A percentile compares a stretch with the other conserved stretches of the same genome.
phyloP scores from a whole-genome alignment of 139 green algal species.

The Desmodesmus armatus region DNA sequence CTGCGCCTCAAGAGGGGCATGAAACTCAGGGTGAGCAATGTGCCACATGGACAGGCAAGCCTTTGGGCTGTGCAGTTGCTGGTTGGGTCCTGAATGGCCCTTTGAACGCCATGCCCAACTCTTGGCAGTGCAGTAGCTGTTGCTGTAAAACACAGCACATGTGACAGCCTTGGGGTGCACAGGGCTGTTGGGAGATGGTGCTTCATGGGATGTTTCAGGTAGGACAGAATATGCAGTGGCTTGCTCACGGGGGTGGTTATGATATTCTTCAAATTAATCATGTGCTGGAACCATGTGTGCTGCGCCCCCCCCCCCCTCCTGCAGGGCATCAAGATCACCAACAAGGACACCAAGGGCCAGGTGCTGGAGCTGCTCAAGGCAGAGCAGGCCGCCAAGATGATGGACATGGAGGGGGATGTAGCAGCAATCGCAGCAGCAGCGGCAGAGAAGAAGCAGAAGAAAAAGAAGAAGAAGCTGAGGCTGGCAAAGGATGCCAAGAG shows the following conservation, averaged over 20 bases:
- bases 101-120: not conserved
- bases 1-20: slow-evolving; percentile 17
- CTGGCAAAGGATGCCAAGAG: not conserved
- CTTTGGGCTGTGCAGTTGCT: not conserved
- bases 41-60: not conserved
- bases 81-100: not conserved
- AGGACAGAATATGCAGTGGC: not conserved
- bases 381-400: slow-evolving; percentile 40
- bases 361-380: slow-evolving; percentile 39
- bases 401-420: slow-evolving; percentile 8
- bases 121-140: not conserved
- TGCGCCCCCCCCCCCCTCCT: not conserved
- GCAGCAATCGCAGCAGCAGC: not conserved
- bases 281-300: not conserved
- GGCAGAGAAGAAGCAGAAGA: slow-evolving; percentile 2
- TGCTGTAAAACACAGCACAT: not conserved
- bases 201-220: not conserved
- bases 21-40: slow-evolving; percentile 14
- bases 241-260: not conserved
- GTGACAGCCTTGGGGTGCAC: too few relatives aligned
- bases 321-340: slow-evolving; percentile 43
- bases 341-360: slow-evolving; percentile 31
- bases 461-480: slow-evolving; percentile 32
- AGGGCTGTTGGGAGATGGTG: not conserved
- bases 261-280: not conserved